Evolutionary conservation across 192 early-diverging fungal species (phyloP).

Genomic region (Rhizoclosmatium sp.): DNA sequence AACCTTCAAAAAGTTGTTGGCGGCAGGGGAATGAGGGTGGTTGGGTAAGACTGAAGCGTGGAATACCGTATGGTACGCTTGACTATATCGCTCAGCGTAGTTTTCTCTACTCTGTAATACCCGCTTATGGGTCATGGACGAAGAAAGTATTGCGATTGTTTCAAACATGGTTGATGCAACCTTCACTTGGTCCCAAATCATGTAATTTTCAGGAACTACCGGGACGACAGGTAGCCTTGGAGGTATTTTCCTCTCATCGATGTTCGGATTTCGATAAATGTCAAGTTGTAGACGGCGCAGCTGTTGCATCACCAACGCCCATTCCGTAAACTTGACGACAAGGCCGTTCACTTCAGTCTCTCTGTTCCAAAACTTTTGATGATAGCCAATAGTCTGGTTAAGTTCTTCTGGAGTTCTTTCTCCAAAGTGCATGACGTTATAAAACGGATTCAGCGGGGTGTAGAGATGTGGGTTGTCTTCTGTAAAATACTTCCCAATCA

Average conservation of each 20-base stretch:
- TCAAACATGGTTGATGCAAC: background rate
- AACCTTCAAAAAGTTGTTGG: too few species aligned
- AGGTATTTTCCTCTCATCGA: background rate
- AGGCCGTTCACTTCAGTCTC: background rate
- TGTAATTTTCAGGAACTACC: background rate
- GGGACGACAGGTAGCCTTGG: background rate
- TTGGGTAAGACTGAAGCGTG: too few species aligned
- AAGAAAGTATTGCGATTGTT: background rate
- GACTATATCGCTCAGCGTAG: too few species aligned
- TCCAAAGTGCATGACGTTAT: constrained; percentile 4
- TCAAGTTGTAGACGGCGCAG: background rate
- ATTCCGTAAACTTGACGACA: background rate
- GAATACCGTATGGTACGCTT: too few species aligned
- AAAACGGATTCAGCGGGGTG: background rate
- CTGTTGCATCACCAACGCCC: background rate
- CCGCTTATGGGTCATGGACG: background rate
- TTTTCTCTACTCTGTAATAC: background rate
- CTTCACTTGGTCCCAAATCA: background rate
- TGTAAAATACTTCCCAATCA: constrained; percentile 1
- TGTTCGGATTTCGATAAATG: too few species aligned
- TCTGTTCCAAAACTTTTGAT: background rate
- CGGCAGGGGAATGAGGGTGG: too few species aligned
- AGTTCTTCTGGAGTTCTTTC: background rate
- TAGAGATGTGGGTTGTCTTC: background rate
- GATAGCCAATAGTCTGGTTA: background rate